phyloP scores from a whole-genome alignment of 2,329 filamentous ascomycete species.

The Aureobasidium zeae region DNA sequence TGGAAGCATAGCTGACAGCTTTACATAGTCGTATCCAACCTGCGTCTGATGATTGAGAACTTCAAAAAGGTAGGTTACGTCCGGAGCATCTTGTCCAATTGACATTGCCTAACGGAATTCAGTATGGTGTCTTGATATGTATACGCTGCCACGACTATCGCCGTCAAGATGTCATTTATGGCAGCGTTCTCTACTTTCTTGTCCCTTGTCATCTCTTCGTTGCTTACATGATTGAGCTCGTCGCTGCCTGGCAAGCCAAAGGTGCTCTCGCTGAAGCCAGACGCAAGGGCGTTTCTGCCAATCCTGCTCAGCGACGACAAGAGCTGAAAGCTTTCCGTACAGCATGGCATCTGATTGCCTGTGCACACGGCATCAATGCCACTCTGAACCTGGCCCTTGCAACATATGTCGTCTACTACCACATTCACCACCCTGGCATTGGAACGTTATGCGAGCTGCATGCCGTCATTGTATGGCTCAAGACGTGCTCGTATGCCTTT shows the following conservation, averaged over 20 bases:
- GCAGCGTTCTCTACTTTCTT: slow-evolving; percentile 68
- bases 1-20: not conserved
- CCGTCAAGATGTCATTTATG: slow-evolving; percentile 64
- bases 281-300: slow-evolving; percentile 34
- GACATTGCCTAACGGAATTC: not conserved
- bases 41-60: slow-evolving; percentile 93
- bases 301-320: slow-evolving; percentile 47
- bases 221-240: slow-evolving; percentile 80
- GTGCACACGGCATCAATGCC: slow-evolving; percentile 74
- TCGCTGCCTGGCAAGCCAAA: slow-evolving; percentile 70
- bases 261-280: slow-evolving; percentile 51
- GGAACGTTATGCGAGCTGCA: slow-evolving; percentile 86
- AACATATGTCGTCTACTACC: slow-evolving; percentile 78
- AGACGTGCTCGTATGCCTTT: slow-evolving; percentile 90
- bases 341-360: slow-evolving; percentile 72
- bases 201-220: slow-evolving; percentile 86
- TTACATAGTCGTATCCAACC: slow-evolving; percentile 73
- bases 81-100: not conserved
- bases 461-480: slow-evolving; percentile 91
- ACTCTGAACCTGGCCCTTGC: slow-evolving; percentile 71
- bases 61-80: slow-evolving; percentile 64
- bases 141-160: slow-evolving; percentile 82
- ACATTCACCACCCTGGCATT: slow-evolving; percentile 87
- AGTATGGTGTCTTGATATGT: slow-evolving; percentile 90
- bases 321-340: slow-evolving; percentile 31